Base-by-base conservation (phyloP, 2,329 filamentous ascomycete genomes). In the Diplodia sapinea region DNA sequence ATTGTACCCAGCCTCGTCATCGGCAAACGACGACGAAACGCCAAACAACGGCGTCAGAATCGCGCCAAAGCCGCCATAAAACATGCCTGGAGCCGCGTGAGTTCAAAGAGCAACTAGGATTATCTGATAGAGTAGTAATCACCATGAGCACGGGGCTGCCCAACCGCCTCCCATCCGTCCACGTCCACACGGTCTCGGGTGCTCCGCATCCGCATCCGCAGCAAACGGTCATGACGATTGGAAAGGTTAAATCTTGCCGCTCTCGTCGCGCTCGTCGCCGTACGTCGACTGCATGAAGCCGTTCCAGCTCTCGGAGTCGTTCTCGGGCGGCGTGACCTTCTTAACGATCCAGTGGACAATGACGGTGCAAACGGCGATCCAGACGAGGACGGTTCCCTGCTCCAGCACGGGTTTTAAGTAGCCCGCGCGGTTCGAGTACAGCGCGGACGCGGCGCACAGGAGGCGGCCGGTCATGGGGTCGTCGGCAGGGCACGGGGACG, bases 11-110 rank as follows among this genome's bases (percentile, higher is more conserved):
- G 73, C 73, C 0, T 75, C 77, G 56, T 81, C 73, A n/a, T 74
- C 73, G 9, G 80, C 80, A 69, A 84, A 85, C 1, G 82, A 75
- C 8, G 78, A 77, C 11, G 75, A 70, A 7, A 85, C 78, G 0
- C 82, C 82, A 69, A 85, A 83, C 0, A 77, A 73, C 2, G 82
- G 82, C 0, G 81, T 84, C 7, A 84, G 69, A 26, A 84, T 80
- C 4, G 82, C 80, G 3, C 82, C 83, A 56, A 82, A 85, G 0
- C 82, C 82, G 26, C 78, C 79, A 65, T 85, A 84, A 71, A 85
- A 85, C 23, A 85, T 76, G 4, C 79, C 78, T 79, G 36, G 17
- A 31, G 2, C 4, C 47, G 4, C 15, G 51, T 6, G 1, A 6
- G 31, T 7, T 33, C 7, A 33, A 33, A 7, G 1, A 33, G 31